Base-by-base conservation (phyloP, 1,284 basidiomycete species). In the Melampsora abietis-canadensis region DNA sequence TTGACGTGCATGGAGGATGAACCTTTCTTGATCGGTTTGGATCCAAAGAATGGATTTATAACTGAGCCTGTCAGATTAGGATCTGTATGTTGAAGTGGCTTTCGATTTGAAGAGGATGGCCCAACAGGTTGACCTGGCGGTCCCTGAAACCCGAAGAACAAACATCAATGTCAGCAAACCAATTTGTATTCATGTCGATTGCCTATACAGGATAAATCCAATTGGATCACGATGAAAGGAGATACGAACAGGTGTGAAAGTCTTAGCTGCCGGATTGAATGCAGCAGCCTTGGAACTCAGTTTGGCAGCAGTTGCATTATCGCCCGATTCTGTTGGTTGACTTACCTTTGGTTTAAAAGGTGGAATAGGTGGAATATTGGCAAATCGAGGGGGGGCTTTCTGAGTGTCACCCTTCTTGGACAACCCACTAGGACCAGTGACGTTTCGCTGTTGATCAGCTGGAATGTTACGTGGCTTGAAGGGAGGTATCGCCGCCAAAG, bases 321-420 rank as follows among this genome's bases (percentile, higher is more conserved):
- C 60, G 60, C 37, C 60, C 40, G 48, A 21, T 46, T 24, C 69
- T 54, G 48, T 31, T 12, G 77, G 76, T 40, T 40, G 40, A 66
- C 78, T 77, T 72, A 78, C 79, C 17, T 81, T 83, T 62, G 92
- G 90, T 80, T 89, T 90, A 86, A 95, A 98, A 5, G 94, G 89
- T 14, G 94, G 95, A 78, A 98, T 98, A 68, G 89, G 81, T 78
- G 92, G 90, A 76, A 98, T 94, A 79, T 83, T 82, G 82, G 84
- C 84, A 66, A 82, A 79, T 31, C 61, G 65, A 40, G 48, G 19
- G 8, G 30, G n/a, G 44, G 37, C 60, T 15, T 19, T 19, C 15
- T 34, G 12, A 64, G 77, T 77, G 31, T 54, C 65, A 14, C 67
- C 60, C 17, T 74, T 67, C 48, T 46, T 64, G 7, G 69, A 51